Evolutionary conservation across 2,329 filamentous ascomycete species (phyloP).

Genomic region (Trichoderma endophyticum): DNA sequence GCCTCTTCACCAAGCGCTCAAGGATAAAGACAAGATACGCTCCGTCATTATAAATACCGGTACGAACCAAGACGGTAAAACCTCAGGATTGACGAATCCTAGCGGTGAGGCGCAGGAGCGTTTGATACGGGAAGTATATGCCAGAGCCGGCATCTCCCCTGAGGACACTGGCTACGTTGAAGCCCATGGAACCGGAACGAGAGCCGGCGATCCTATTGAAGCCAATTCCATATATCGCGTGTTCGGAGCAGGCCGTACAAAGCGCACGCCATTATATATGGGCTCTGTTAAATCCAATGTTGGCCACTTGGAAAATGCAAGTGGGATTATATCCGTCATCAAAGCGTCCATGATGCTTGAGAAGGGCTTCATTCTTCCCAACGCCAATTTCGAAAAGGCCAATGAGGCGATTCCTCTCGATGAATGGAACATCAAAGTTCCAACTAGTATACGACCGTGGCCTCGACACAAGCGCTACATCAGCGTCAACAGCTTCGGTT

Average conservation of each 20-base stretch:
- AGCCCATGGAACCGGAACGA: slow-evolving; percentile 56
- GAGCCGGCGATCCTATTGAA: slow-evolving; percentile 55
- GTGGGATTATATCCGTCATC: slow-evolving; percentile 50
- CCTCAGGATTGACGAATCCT: slow-evolving; percentile 50
- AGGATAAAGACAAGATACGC: slow-evolving; percentile 53
- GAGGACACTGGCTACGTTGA: slow-evolving; percentile 40
- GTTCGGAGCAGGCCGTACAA: slow-evolving; percentile 39
- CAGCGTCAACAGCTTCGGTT: slow-evolving; percentile 50
- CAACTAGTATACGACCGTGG: slow-evolving; percentile 43
- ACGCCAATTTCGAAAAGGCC: slow-evolving; percentile 47
- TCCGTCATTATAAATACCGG: slow-evolving; percentile 50
- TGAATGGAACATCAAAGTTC: slow-evolving; percentile 49
- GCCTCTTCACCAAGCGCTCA: slow-evolving; percentile 51
- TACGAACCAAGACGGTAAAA: slow-evolving; percentile 55
- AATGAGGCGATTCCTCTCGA: slow-evolving; percentile 49
- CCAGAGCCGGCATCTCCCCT: slow-evolving; percentile 28
- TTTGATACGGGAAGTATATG: slow-evolving; percentile 39
- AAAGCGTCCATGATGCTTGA: slow-evolving; percentile 52
- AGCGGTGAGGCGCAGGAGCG: slow-evolving; percentile 46
- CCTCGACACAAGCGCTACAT: slow-evolving; percentile 48
- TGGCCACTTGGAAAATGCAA: slow-evolving; percentile 51
- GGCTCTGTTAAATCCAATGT: slow-evolving; percentile 52
- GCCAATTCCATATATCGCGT: slow-evolving; percentile 46
- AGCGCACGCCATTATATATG: slow-evolving; percentile 43
- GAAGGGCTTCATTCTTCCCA: slow-evolving; percentile 48